Evolutionary conservation across 2,329 filamentous ascomycete genomes (phyloP).

Genomic region (Rhytidhysteron rufulum): DNA sequence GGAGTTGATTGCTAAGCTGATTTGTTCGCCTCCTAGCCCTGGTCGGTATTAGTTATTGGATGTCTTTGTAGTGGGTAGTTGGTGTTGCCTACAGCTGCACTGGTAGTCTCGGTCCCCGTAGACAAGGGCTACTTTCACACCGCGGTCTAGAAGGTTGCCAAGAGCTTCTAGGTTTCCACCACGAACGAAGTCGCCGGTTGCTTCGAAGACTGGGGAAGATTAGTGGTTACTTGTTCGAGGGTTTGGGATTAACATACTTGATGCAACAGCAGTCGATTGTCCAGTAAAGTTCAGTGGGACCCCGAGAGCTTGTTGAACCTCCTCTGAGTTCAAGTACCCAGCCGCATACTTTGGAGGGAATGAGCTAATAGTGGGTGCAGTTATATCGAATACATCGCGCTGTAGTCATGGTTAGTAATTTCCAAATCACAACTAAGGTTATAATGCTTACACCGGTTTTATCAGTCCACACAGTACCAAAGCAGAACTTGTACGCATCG

Average conservation of each 20-base stretch:
- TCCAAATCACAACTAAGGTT: slow-evolving; percentile 13
- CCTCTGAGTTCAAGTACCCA: slow-evolving; percentile 51
- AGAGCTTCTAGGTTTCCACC: slow-evolving; percentile 33
- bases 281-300: slow-evolving; percentile 51
- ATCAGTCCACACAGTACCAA: slow-evolving; percentile 4
- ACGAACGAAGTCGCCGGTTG: slow-evolving; percentile 3
- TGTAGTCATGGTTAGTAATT: slow-evolving; percentile 14
- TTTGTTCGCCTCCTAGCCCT: slow-evolving; percentile 63
- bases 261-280: slow-evolving; percentile 1
- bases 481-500: slow-evolving; percentile 38
- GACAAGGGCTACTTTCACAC: slow-evolving; percentile 5
- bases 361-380: slow-evolving; percentile 38
- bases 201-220: background rate
- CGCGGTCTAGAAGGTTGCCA: slow-evolving; percentile 46
- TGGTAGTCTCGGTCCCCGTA: slow-evolving; percentile 38
- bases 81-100: slow-evolving; percentile 43
- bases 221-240: background rate
- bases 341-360: slow-evolving; percentile 35
- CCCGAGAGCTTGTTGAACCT: slow-evolving; percentile 54
- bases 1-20: slow-evolving; percentile 53
- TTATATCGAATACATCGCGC: slow-evolving; percentile 12
- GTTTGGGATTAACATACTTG: background rate
- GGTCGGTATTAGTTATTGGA: background rate
- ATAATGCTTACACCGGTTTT: slow-evolving; percentile 39
- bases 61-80: background rate